Base-by-base conservation (phyloP, 805 yeast species). In the Cyberlindnera nakhonratchasimensis region DNA sequence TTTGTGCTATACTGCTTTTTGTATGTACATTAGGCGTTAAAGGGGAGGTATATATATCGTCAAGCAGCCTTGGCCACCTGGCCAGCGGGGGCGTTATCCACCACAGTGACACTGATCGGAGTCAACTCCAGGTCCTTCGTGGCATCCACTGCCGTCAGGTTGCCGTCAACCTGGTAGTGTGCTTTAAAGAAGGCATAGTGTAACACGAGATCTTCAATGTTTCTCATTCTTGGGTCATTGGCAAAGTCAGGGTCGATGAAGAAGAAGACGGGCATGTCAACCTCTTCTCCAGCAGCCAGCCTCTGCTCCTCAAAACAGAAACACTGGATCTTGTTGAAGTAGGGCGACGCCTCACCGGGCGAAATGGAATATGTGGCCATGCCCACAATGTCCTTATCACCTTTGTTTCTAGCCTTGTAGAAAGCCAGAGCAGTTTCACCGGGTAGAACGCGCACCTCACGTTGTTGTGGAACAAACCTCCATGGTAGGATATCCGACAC, bases 351-450 rank as follows among this genome's bases (percentile, higher is more conserved):
- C 55, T 87, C 91, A 52, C 93, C 97, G 0, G 99, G 99, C 0
- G 96, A 79, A 37, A 93, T 96, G 5, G 96, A 84, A 63, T 93
- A 93, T 0, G 99, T 93, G 2, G 99, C 99, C 96, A 93, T 93
- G 7, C 99, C 99, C 40, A 93, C 87, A 33, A 93, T 86, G 61
- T 93, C 98, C 54, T 86, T 86, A 46, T 82, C 82, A 33, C 96
- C 79, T 46, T 70, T 70, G 59, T 93, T 93, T 63, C 82, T 86
- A 19, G 99, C 99, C 62, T 82, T 85, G 69, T 88, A 93, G 61
- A 93, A 93, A 0, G 96, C 97, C 46, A 93, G 69, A 0, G 99
- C 99, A 3, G 99, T 93, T 64, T 93, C 99, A 18, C 99, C 99
- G 1, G 99, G 99, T 9, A 88, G 80, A 18, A 93, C 84, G 53